Base-by-base conservation (phyloP, 495 filamentous ascomycete genomes). In the Talaromyces ruber region DNA sequence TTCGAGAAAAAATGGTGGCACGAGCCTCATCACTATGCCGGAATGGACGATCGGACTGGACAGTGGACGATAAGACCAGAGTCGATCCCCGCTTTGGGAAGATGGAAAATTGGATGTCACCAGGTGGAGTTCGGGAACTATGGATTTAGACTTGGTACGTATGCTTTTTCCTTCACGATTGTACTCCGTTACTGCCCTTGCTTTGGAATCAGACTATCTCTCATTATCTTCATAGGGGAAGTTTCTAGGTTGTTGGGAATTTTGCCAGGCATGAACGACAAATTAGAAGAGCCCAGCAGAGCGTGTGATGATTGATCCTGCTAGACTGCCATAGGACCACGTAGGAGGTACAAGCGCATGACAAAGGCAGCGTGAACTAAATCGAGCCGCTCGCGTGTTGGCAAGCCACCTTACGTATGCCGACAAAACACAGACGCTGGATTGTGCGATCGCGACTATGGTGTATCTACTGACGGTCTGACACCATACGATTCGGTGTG, bases 371-470 rank as follows among this genome's bases (percentile, higher is more conserved):
- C 39, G 18, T 45, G 39, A 45, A 18, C 39, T 45, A 45, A 45
- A 45, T 37, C 4, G 39, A 45, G 16, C n/a, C 16, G 39, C 39
- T 45, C n/a, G 39, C 39, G 16, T 45, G 18, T 45, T 45, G 1
- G n/a, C 43, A 47, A 47, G 51, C 51, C 51, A 54, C 51, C 5
- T 54, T 54, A 28, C 51, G 51, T 54, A 54, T 54, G 26, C 51
- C 26, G 18, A 45, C 39, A 45, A n/a, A 39, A 47, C 21, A 47
- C n/a, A 14, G 2, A 37, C 2, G 3, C 12, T 14, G 34, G 12
- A 11, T 5, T 14, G 12, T 37, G 12, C 34, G 34, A 37, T 3
- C 3, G 6, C 3, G 3, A 29, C 28, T 6, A 29, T 29, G 28
- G 28, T 6, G 28, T 11, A 37, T 37, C 34, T 11, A 4, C 34